Percentiles rank a stretch among this genome's conserved stretches.
These are phyloP conservation scores for Mortierella sp. DNA, from an alignment of 371 early-diverging fungal species.

Conservation along the genomic window DNA sequence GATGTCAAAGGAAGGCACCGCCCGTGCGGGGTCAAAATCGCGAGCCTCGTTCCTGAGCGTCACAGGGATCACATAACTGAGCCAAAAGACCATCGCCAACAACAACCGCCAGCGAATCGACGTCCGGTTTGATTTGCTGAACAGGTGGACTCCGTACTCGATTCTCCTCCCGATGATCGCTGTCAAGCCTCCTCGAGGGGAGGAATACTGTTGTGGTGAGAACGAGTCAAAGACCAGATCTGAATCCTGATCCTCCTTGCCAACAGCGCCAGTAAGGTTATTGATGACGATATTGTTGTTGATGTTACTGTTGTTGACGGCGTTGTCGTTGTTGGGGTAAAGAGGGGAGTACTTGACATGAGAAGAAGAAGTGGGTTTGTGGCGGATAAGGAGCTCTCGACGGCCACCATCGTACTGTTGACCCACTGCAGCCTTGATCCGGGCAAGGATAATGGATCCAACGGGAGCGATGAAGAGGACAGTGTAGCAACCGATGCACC, in stretches of 20 bases:
- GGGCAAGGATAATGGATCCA: slow-evolving; percentile 8
- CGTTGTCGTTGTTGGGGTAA: slow-evolving; percentile 1
- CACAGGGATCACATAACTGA: slow-evolving; percentile 47
- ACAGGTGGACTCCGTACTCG: slow-evolving; percentile 15
- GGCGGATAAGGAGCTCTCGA: slow-evolving; percentile 18
- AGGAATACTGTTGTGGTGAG: neutral
- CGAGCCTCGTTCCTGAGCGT: slow-evolving; percentile 39
- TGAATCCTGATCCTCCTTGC: neutral
- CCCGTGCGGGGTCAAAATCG: slow-evolving; percentile 27
- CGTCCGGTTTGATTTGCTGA: slow-evolving; percentile 33
- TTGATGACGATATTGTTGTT: neutral
- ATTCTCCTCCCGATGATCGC: neutral
- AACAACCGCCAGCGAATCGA: slow-evolving; percentile 42
- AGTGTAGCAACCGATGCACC: slow-evolving; percentile 39
- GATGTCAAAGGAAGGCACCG: slow-evolving; percentile 36
- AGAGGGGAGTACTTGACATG: slow-evolving; percentile 26
- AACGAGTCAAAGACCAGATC: neutral
- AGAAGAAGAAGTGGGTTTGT: slow-evolving; percentile 14
- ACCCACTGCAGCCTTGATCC: slow-evolving; percentile 16
- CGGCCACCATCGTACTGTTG: slow-evolving; percentile 11
- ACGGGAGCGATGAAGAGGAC: slow-evolving; percentile 32
- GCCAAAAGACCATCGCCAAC: slow-evolving; percentile 29
- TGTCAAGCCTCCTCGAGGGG: neutral
- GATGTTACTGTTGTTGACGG: neutral
- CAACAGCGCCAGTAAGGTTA: neutral